Base-by-base conservation (phyloP, 2,329 filamentous ascomycete genomes). In the Phaeosphaeria sp. region DNA sequence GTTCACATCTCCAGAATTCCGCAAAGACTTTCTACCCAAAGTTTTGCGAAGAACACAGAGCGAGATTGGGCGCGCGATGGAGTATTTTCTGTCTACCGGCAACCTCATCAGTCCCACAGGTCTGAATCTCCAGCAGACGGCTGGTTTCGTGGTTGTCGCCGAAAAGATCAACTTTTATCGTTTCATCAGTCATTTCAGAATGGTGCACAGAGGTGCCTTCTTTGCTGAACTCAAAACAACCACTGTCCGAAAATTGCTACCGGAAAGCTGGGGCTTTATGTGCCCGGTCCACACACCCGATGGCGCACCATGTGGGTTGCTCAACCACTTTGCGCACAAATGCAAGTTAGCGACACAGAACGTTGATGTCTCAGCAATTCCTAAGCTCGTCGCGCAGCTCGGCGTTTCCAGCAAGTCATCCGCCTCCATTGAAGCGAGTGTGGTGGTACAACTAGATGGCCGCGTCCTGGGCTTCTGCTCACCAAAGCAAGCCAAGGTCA, bases 81-180 rank as follows among this genome's bases (percentile, higher is more conserved):
- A 97, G 74, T 99, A 99, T 77, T 99, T 99, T 79, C 80, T 99
- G 61, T 96, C 94, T 0, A 99, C 95, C 0, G 95, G 95, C 67
- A 99, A 99, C 72, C 82, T 99, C 46, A 88, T 92, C 72, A 96
- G 92, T 82, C 89, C 92, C 15, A 96, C 92, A 27, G 95, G 95
- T 64, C 84, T 99, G 42, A 95, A 99, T 84, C 79, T 97, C 71
- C 95, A 98, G 74, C 95, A 99, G 78, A 89, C 90, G 0, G 95
- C 94, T 13, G 95, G 95, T 62, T 99, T 96, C 78, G 96, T 92
- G 0, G 93, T 99, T 50, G 93, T 98, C 51, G 95, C 95, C 2
- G 95, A 99, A 77, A 98, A 98, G 84, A 94, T 99, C 75, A 99
- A 99, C 81, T 99, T 98, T 77, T 88, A 96, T 72, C 92, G 95